Percentiles rank a stretch among this genome's conserved stretches.
These are phyloP conservation scores for Cladophialophora bantiana DNA, from an alignment of 2,329 filamentous ascomycete species.

Conservation along the genomic window DNA sequence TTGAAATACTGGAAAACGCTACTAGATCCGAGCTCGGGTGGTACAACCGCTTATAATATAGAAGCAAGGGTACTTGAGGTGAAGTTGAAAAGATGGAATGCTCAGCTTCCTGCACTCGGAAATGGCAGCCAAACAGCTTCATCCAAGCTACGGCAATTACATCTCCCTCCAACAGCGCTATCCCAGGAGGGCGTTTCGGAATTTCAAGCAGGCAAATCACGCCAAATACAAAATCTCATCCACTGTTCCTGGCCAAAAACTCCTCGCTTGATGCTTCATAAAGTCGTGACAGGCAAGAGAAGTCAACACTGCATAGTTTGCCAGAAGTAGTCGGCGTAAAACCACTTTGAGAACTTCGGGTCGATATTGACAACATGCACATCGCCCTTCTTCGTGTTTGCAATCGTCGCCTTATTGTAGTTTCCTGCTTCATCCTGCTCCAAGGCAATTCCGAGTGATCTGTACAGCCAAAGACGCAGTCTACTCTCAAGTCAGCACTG, in stretches of 20 bases:
- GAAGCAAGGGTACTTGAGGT: too few relatives aligned
- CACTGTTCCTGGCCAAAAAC: neutral
- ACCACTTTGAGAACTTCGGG: constrained; percentile 86
- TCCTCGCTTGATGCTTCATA: constrained; percentile 19
- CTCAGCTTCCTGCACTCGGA: too few relatives aligned
- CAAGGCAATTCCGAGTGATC: constrained; percentile 87
- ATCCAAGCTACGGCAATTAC: neutral
- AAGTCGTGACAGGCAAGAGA: neutral
- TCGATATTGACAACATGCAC: constrained; percentile 96
- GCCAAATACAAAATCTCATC: neutral
- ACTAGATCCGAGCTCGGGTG: too few relatives aligned
- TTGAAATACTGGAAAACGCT: too few relatives aligned
- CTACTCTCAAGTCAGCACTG: constrained; percentile 46
- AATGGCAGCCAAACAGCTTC: neutral
- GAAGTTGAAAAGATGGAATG: too few relatives aligned
- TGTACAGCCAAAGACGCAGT: constrained; percentile 86
- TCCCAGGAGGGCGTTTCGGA: neutral
- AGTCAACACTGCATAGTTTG: constrained; percentile 69
- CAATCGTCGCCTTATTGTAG: constrained; percentile 83
- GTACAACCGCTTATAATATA: too few relatives aligned
- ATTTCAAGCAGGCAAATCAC: neutral
- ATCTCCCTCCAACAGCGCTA: neutral
- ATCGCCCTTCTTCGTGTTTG: constrained; percentile 85
- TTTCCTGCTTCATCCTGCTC: constrained; percentile 81
- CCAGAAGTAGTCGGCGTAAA: constrained; percentile 98